These are phyloP conservation scores for Amanita fuliginea DNA, from an alignment of 768 basidiomycete species.

Conservation along the genomic window DNA sequence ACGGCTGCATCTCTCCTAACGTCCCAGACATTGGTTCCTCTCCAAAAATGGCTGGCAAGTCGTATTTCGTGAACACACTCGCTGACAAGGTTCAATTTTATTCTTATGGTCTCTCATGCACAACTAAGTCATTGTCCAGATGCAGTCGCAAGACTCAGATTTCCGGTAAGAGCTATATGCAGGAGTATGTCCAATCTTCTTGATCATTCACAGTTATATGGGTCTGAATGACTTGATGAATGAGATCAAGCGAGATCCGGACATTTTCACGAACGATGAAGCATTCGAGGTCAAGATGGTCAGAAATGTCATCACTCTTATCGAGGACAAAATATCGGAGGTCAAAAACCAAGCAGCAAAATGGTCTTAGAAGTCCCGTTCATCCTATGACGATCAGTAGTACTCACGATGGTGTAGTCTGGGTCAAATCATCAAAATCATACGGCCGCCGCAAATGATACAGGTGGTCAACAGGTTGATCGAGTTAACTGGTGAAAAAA, in stretches of 20 bases:
- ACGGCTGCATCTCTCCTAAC: not conserved
- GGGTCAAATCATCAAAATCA: constrained; percentile 83
- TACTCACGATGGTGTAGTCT: constrained; percentile 36
- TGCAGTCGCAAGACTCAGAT: constrained; percentile 88
- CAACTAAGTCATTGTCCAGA: constrained; percentile 30
- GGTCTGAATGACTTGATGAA: constrained; percentile 89
- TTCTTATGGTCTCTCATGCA: not conserved
- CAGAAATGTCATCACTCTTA: constrained; percentile 71
- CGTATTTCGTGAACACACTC: constrained; percentile 75
- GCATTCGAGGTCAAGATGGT: constrained; percentile 75
- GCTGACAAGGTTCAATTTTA: constrained; percentile 55
- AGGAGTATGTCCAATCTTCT: constrained; percentile 10
- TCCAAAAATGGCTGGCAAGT: constrained; percentile 59
- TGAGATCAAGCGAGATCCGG: constrained; percentile 73
- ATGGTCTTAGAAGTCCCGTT: constrained; percentile 53
- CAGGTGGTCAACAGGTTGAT: constrained; percentile 85
- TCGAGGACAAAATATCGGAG: constrained; percentile 94
- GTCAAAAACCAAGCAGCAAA: constrained; percentile 98
- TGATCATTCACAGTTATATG: constrained; percentile 68
- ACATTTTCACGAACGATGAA: constrained; percentile 77
- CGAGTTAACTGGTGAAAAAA: constrained; percentile 72
- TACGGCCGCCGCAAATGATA: constrained; percentile 75
- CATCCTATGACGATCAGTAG: not conserved
- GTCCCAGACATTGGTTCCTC: not conserved
- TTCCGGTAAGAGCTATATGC: constrained; percentile 46